phyloP scores from a whole-genome alignment of 139 green algal genomes.

The Chlorella sorokiniana region DNA sequence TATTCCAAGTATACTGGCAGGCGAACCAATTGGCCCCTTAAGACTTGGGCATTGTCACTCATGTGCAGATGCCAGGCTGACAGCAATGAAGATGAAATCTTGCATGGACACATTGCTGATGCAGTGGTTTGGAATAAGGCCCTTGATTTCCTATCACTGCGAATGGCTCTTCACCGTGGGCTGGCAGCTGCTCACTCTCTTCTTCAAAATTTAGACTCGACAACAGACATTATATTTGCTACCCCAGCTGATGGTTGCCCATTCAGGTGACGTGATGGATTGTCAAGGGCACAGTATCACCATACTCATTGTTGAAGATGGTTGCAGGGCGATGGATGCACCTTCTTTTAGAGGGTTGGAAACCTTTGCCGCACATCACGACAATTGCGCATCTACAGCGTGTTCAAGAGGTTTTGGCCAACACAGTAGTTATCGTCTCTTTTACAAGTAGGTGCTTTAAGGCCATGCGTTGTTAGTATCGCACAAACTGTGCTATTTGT shows the following conservation, averaged over 20 bases:
- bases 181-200: background rate
- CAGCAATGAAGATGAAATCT: background rate
- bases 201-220: background rate
- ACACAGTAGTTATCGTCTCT: background rate
- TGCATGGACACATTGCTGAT: conserved; percentile 5
- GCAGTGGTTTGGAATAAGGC: conserved; percentile 1
- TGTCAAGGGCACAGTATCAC: too few species aligned
- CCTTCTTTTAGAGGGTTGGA: background rate
- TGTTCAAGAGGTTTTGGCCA: background rate
- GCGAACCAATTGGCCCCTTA: background rate
- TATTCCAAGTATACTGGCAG: too few species aligned
- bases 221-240: background rate
- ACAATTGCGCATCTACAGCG: background rate
- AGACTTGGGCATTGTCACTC: background rate
- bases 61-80: background rate
- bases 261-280: background rate
- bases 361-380: background rate
- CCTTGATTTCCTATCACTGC: conserved; percentile 7
- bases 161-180: background rate
- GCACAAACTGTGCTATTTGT: too few species aligned
- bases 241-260: background rate
- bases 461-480: too few species aligned
- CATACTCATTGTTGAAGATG: background rate
- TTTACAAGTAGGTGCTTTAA: background rate
- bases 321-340: background rate